phyloP scores from a whole-genome alignment of 441 rosid species.

The Jatropha multifida region DNA sequence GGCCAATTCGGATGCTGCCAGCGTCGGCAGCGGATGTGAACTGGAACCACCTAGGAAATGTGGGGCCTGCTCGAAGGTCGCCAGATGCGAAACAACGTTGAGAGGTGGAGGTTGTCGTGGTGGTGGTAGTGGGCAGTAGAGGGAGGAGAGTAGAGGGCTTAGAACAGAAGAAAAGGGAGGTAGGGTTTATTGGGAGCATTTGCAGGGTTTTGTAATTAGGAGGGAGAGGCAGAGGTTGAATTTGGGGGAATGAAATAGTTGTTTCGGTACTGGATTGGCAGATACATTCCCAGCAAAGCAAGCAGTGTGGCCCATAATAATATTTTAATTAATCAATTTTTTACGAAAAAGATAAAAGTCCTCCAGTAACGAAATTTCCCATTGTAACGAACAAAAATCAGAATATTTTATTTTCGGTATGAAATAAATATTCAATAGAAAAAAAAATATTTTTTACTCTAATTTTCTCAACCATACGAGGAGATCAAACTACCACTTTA shows the following conservation, averaged over 20 bases:
- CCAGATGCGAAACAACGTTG: conserved; percentile 58
- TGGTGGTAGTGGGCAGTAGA: conserved; percentile 15
- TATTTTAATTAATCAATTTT: too few species aligned
- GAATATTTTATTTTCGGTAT: too few species aligned
- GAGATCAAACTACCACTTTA: too few species aligned
- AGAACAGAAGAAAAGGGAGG: conserved; percentile 38
- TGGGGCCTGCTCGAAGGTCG: conserved; percentile 38
- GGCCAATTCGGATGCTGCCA: conserved; percentile 44
- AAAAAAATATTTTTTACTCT: too few species aligned
- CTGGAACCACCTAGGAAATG: conserved; percentile 44
- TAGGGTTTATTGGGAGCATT: conserved; percentile 59
- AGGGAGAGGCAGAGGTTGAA: neutral
- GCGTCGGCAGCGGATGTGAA: conserved; percentile 44
- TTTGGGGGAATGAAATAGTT: neutral
- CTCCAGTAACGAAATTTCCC: too few species aligned
- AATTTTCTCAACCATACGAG: too few species aligned
- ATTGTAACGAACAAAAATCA: too few species aligned
- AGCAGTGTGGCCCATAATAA: too few species aligned
- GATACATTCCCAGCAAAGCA: too few species aligned
- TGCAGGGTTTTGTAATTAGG: conserved; percentile 4
- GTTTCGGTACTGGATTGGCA: too few species aligned
- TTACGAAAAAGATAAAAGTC: too few species aligned
- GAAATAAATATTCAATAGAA: too few species aligned
- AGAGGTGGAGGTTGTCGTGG: conserved; percentile 25
- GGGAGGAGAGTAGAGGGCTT: conserved; percentile 34